Percentiles rank a stretch among this genome's conserved stretches.
These are phyloP conservation scores for Aspergillus caelatus DNA, from an alignment of 2,329 filamentous ascomycete species.

Conservation along the genomic window DNA sequence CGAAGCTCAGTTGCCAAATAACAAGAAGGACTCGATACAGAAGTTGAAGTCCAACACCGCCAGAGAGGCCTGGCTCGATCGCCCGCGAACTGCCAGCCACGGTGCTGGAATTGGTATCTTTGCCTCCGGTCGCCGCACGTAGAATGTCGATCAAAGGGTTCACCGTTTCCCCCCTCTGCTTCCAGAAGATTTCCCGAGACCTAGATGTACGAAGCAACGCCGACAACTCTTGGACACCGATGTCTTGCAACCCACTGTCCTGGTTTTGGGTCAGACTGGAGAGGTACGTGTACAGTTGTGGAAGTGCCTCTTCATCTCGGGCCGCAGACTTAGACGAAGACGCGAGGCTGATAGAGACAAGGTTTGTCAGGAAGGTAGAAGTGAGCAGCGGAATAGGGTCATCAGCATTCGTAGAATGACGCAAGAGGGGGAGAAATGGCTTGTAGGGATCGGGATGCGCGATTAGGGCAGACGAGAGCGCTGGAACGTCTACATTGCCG, in stretches of 20 bases:
- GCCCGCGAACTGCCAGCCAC: slow-evolving; percentile 64
- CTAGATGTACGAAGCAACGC: slow-evolving; percentile 74
- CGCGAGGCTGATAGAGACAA: slow-evolving; percentile 68
- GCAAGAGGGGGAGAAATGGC: slow-evolving; percentile 81
- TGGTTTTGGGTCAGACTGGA: slow-evolving; percentile 79
- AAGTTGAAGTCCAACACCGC: slow-evolving; percentile 87
- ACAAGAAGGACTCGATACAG: slow-evolving; percentile 93
- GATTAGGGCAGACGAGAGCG: slow-evolving; percentile 75
- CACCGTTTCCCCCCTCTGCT: slow-evolving; percentile 82
- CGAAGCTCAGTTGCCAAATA: slow-evolving; percentile 96
- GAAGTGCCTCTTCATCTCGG: slow-evolving; percentile 75
- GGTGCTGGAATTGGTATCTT: slow-evolving; percentile 65
- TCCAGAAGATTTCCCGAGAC: slow-evolving; percentile 85
- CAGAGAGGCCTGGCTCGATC: slow-evolving; percentile 65
- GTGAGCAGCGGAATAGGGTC: slow-evolving; percentile 88
- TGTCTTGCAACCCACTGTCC: slow-evolving; percentile 90
- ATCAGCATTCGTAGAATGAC: slow-evolving; percentile 78
- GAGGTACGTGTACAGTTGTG: slow-evolving; percentile 82
- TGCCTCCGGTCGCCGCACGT: slow-evolving; percentile 70
- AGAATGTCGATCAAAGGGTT: slow-evolving; percentile 81
- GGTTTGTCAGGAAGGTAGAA: slow-evolving; percentile 78
- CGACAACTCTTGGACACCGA: slow-evolving; percentile 90
- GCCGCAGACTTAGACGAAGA: slow-evolving; percentile 61
- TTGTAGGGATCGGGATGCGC: slow-evolving; percentile 70
- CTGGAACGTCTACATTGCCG: slow-evolving; percentile 67